phyloP scores from a whole-genome alignment of 352 stramenopile genomes.

The Globisporangium camurandrum region DNA sequence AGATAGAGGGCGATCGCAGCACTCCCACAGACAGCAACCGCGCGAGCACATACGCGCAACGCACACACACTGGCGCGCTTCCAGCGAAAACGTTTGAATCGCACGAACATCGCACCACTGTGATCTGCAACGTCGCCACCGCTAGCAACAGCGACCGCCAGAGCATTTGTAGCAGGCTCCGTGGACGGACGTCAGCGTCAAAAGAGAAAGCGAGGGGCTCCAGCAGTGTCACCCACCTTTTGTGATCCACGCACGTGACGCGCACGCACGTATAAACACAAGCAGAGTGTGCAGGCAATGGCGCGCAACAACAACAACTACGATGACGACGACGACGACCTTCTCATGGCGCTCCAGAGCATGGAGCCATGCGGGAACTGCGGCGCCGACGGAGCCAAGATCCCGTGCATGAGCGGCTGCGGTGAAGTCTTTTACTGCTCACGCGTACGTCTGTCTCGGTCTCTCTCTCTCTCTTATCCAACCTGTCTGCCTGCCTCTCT shows the following conservation, averaged over 20 bases:
- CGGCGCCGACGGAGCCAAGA: conserved; percentile 69
- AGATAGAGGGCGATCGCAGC: too few species aligned
- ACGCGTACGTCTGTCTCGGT: conserved; percentile 29
- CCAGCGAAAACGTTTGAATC: neutral
- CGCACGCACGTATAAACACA: neutral
- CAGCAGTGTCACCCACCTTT: too few species aligned
- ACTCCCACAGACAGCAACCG: neutral
- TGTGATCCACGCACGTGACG: neutral
- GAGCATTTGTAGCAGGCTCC: neutral
- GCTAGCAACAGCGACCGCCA: too few species aligned
- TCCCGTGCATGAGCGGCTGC: conserved; percentile 83
- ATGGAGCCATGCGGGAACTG: conserved; percentile 85
- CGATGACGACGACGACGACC: conserved; percentile 81
- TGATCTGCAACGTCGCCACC: too few species aligned
- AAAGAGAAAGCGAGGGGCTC: too few species aligned
- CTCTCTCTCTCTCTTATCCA: neutral
- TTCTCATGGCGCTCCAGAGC: conserved; percentile 79
- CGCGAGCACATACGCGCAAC: too few species aligned
- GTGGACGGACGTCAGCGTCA: too few species aligned
- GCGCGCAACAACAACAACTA: conserved; percentile 72
- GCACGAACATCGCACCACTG: neutral
- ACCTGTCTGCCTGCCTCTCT: neutral
- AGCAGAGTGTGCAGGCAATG: neutral
- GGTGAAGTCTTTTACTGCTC: conserved; percentile 86
- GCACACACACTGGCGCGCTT: too few species aligned